phyloP scores from a whole-genome alignment of 2,329 filamentous ascomycete genomes.

The Xylariaceae sp. region DNA sequence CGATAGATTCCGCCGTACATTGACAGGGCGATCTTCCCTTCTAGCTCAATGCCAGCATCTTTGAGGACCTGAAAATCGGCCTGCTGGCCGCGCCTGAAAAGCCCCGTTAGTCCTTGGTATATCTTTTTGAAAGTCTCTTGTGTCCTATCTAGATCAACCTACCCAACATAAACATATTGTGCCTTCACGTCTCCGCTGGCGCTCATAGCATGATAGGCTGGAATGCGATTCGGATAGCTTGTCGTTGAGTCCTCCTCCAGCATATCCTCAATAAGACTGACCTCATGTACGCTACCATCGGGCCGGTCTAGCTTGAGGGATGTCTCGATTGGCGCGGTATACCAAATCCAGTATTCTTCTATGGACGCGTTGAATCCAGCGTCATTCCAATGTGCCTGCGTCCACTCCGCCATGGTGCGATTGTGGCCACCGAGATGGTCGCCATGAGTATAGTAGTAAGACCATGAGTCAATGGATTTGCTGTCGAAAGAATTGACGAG shows the following conservation, averaged over 20 bases:
- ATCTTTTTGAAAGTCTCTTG: not conserved
- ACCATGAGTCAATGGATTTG: conserved; percentile 6
- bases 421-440: conserved; percentile 7
- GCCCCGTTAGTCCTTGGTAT: not conserved
- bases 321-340: conserved; percentile 6
- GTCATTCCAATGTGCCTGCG: conserved; percentile 2
- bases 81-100: conserved; percentile 2
- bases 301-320: conserved; percentile 3
- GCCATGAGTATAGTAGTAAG: conserved; percentile 8
- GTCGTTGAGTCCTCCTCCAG: conserved; percentile 4
- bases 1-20: conserved; percentile 5
- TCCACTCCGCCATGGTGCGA: conserved; percentile 7
- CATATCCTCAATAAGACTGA: conserved; percentile 4
- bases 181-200: conserved; percentile 3
- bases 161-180: conserved; percentile 7
- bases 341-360: conserved; percentile 6
- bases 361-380: conserved; percentile 4
- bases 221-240: conserved; percentile 7
- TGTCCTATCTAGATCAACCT: not conserved
- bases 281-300: conserved; percentile 6
- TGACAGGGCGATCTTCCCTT: conserved; percentile 6
- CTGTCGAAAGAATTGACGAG: conserved; percentile 8
- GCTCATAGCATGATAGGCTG: conserved; percentile 7
- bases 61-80: conserved; percentile 5
- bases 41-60: conserved; percentile 5